Evolutionary conservation across 2,329 filamentous ascomycete genomes (phyloP).

Genomic region (Hirsutella rhossiliensis): DNA sequence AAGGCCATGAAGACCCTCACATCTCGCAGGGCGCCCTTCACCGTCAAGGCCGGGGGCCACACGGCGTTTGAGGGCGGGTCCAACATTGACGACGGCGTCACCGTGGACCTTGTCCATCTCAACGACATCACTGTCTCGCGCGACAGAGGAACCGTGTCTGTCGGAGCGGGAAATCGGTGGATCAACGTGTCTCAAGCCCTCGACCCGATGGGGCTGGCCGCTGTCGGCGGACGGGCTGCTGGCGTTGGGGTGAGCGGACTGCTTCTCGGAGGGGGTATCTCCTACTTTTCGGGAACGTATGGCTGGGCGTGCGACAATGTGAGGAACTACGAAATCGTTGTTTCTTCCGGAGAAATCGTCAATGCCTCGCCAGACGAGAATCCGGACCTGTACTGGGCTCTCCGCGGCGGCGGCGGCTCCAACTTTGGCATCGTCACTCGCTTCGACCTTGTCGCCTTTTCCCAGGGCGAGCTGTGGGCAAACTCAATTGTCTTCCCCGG

Average conservation of each 20-base stretch:
- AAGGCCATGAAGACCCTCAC: background rate
- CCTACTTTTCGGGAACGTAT: conserved; percentile 29
- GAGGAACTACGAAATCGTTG: conserved; percentile 20
- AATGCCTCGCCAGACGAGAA: conserved; percentile 7
- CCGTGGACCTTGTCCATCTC: background rate
- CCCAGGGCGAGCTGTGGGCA: conserved; percentile 6
- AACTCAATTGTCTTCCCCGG: conserved; percentile 5
- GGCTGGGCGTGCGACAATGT: conserved; percentile 35
- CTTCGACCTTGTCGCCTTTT: conserved; percentile 16
- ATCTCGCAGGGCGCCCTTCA: background rate
- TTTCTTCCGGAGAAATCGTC: background rate
- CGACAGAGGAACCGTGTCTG: background rate
- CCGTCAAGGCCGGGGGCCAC: background rate
- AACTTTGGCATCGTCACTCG: conserved; percentile 27
- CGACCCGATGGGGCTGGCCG: conserved; percentile 22
- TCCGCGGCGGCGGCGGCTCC: conserved; percentile 26
- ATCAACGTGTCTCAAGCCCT: conserved; percentile 26
- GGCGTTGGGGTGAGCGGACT: conserved; percentile 31
- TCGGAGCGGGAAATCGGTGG: conserved; percentile 17
- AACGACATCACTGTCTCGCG: background rate
- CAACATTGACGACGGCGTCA: background rate
- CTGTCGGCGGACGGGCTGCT: conserved; percentile 26
- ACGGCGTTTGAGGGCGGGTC: background rate
- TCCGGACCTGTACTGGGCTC: conserved; percentile 30
- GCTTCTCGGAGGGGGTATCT: conserved; percentile 34